These are phyloP conservation scores for Neoascochyta sp. DNA, from an alignment of 2,329 filamentous ascomycete genomes.

Conservation along the genomic window DNA sequence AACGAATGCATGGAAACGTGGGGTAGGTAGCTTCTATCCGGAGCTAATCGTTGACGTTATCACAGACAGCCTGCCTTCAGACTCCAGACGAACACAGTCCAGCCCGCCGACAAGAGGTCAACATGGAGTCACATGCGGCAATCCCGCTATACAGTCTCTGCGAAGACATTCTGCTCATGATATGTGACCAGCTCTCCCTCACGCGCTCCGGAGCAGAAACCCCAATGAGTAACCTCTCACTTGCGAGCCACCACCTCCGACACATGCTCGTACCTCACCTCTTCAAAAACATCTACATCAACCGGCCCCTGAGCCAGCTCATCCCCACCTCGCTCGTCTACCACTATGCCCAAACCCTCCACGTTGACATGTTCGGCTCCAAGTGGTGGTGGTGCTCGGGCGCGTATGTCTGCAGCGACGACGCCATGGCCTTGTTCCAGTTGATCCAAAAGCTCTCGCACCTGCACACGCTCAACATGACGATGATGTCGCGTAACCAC, in stretches of 20 bases:
- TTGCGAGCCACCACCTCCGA: conserved; percentile 10
- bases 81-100: not conserved
- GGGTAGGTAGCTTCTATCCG: conserved; percentile 6
- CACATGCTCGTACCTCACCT: conserved; percentile 7
- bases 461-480: conserved; percentile 10
- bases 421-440: conserved; percentile 13
- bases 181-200: conserved; percentile 9
- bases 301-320: conserved; percentile 12
- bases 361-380: conserved; percentile 16
- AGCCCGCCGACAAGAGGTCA: not conserved
- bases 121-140: conserved; percentile 1
- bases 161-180: conserved; percentile 15
- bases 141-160: conserved; percentile 13
- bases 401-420: conserved; percentile 10
- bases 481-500: conserved; percentile 18
- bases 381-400: conserved; percentile 19
- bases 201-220: not conserved
- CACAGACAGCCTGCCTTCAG: not conserved
- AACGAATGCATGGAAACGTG: conserved; percentile 7
- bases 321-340: conserved; percentile 1
- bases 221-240: conserved; percentile 10
- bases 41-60: conserved; percentile 6
- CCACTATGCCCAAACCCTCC: conserved; percentile 8
- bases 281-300: conserved; percentile 14
- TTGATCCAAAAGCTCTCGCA: conserved; percentile 5